Conservation (phyloP, 2,329 filamentous ascomycete genomes). For the Aspergillus caelatus region DNA sequence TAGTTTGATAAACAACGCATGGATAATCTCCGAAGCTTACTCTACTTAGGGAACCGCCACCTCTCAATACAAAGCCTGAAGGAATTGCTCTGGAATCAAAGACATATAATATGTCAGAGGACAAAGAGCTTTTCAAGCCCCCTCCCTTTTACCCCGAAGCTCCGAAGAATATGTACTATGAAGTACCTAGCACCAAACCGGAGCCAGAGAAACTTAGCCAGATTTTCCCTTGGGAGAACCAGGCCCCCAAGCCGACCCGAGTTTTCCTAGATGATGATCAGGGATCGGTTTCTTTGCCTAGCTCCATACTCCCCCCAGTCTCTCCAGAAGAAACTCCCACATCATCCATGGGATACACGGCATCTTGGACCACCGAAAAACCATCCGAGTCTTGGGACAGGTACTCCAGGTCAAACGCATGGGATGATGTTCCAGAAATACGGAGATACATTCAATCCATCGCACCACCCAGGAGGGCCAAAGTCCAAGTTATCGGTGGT, state of each 20-base stretch:
- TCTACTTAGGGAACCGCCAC: conserved; percentile 60
- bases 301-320: conserved; percentile 8
- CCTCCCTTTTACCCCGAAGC: conserved; percentile 79
- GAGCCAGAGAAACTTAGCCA: conserved; percentile 63
- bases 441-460: conserved; percentile 81
- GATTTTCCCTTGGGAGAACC: conserved; percentile 89
- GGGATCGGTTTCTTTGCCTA: conserved; percentile 8
- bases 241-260: conserved; percentile 62
- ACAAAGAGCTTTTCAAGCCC: conserved; percentile 73
- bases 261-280: conserved; percentile 45
- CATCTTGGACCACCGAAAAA: conserved; percentile 18
- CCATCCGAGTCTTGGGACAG: conserved; percentile 67
- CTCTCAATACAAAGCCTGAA: conserved; percentile 74
- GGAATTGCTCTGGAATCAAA: conserved; percentile 78
- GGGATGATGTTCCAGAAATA: conserved; percentile 90
- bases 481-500: conserved; percentile 44
- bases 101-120: conserved; percentile 81
- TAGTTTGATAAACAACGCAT: conserved; percentile 13
- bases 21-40: conserved; percentile 24
- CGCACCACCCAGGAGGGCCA: conserved; percentile 62
- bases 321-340: conserved; percentile 17
- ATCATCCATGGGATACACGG: conserved; percentile 16
- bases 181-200: conserved; percentile 66
- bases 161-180: conserved; percentile 85
- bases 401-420: conserved; percentile 81